Percentiles rank a stretch among this genome's conserved stretches.
phyloP scores from a whole-genome alignment of 2,329 filamentous ascomycete genomes.

The Cytospora mali region DNA sequence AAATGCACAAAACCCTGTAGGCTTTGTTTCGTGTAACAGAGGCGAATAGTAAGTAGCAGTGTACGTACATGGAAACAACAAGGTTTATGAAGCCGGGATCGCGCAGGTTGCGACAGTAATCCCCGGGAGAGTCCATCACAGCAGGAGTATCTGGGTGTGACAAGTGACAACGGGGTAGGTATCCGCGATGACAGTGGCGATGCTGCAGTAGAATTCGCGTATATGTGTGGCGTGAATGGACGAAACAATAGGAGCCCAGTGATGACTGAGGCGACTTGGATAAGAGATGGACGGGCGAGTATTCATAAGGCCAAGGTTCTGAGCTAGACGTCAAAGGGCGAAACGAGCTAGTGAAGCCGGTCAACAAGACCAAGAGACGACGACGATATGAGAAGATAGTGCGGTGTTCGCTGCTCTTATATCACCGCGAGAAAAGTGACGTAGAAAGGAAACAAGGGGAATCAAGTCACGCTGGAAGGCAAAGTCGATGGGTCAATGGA shows the following conservation, averaged over 20 bases:
- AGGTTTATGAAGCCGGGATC: slow-evolving; percentile 58
- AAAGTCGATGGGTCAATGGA: slow-evolving; percentile 4
- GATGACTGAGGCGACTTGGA: not conserved
- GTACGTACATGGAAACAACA: slow-evolving; percentile 57
- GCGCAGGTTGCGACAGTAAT: slow-evolving; percentile 55
- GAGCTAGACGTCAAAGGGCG: slow-evolving; percentile 4
- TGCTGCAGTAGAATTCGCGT: not conserved
- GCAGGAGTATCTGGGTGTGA: not conserved
- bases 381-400: not conserved
- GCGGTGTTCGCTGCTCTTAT: not conserved
- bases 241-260: not conserved
- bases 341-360: not conserved
- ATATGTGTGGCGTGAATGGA: not conserved
- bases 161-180: not conserved
- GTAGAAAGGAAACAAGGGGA: not conserved
- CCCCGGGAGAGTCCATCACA: slow-evolving; percentile 39
- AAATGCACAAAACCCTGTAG: not conserved
- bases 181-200: not conserved
- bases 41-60: not conserved
- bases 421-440: not conserved
- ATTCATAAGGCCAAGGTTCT: not conserved
- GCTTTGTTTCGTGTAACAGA: not conserved
- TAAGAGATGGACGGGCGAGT: not conserved
- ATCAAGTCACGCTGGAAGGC: not conserved
- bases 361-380: not conserved